Evolutionary conservation across 331 rosid genomes (phyloP).

Genomic region (Cydonia oblonga): DNA sequence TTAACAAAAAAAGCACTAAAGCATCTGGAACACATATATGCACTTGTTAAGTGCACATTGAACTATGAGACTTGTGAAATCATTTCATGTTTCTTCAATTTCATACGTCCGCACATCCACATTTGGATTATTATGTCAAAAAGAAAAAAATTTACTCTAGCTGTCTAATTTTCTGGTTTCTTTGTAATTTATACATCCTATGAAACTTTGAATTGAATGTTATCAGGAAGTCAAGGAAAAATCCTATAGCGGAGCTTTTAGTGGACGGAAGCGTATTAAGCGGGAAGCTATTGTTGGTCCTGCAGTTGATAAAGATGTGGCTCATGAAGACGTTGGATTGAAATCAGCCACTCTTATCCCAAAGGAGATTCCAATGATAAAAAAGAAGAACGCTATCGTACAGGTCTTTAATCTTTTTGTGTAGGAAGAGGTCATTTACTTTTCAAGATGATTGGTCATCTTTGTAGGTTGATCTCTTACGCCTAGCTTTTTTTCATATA

Average conservation of each 20-base stretch:
- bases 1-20: background rate
- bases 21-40: background rate
- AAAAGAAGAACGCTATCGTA: conserved; percentile 61
- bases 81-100: background rate
- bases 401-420: conserved; percentile 30
- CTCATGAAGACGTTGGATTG: conserved; percentile 86
- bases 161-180: background rate
- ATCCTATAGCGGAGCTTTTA: conserved; percentile 22
- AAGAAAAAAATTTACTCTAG: background rate
- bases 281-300: conserved; percentile 75
- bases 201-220: conserved; percentile 33
- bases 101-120: background rate
- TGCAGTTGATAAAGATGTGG: conserved; percentile 66
- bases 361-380: conserved; percentile 77
- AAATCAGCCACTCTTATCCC: conserved; percentile 71
- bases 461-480: background rate
- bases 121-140: no score
- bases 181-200: conserved; percentile 7
- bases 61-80: background rate
- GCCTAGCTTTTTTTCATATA: conserved; percentile 4
- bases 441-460: conserved; percentile 14
- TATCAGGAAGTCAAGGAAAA: conserved; percentile 29
- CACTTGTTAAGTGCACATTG: no score
- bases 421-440: background rate
- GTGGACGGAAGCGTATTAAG: conserved; percentile 51